Evolutionary conservation across 2,329 filamentous ascomycete genomes (phyloP), one percentile per base, ranked within the genome.

Genomic region (Clonostachys rhizophaga): DNA sequence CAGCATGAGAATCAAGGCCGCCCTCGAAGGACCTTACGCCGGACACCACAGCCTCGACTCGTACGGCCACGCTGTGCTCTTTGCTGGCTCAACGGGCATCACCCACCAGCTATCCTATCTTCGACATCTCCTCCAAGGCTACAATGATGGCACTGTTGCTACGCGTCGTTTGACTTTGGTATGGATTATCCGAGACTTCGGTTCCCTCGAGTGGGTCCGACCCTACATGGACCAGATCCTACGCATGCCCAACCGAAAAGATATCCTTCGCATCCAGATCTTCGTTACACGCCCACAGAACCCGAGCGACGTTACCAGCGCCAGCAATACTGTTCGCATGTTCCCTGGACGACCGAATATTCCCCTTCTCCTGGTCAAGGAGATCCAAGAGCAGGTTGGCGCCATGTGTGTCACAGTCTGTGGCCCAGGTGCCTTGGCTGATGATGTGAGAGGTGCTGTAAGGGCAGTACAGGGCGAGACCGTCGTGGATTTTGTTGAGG

Each of bases 81-180:
- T 96, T 61, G 91, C 92, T 12, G 91, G 91, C 48, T 89, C 92
- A 48, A 91, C 94, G 6, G 94, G 94, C 52, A 97, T 99, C 68
- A 96, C 92, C 1, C 92, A 97, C 65, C 91, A 95, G 63, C 81
- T 97, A 33, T 89, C 91, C 34, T 95, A 95, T 64, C 79, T 96
- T 9, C 85, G 84, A 47, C 86, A 94, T 45, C 73, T 92, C 5
- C 78, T 92, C 49, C 70, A 83, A 46, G 86, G 86, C 5, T 86
- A 79, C 64, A 81, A 82, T 46, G 72, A 81, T 1, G 81, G 83
- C 49, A 91, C 84, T 1, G 83, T 91, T 36, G 91, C 92, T 5
- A 90, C 89, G 5, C 85, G 91, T 45, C 83, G 86, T 39, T 71
- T 97, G 42, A 89, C 86, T 2, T 81, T 97, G 8, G 82, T 96